A percentile compares a stretch with the other conserved stretches of the same genome.
These are phyloP conservation scores for Phytophthora europaea DNA, from an alignment of 352 stramenopile genomes.

Conservation along the genomic window DNA sequence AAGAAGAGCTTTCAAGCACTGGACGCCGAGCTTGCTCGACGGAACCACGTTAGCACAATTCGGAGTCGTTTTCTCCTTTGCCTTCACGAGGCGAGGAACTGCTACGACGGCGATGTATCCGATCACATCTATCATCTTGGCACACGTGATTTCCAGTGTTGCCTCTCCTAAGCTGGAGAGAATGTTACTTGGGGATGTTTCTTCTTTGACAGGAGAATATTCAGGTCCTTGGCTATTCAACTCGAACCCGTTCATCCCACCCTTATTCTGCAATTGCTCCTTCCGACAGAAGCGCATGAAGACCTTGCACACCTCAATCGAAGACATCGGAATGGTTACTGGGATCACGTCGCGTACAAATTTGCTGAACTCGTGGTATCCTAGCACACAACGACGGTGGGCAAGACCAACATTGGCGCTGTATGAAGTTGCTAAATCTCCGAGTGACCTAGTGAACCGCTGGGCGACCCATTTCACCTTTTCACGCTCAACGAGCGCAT, in stretches of 20 bases:
- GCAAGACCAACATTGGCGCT: slow-evolving; percentile 50
- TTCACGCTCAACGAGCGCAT: slow-evolving; percentile 37
- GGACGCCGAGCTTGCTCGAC: slow-evolving; percentile 43
- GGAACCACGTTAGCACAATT: slow-evolving; percentile 6
- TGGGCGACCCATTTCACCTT: slow-evolving; percentile 46
- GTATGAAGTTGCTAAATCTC: slow-evolving; percentile 57
- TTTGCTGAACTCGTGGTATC: slow-evolving; percentile 61
- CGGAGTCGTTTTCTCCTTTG: slow-evolving; percentile 28
- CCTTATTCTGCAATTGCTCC: slow-evolving; percentile 29
- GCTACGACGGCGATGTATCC: slow-evolving; percentile 43
- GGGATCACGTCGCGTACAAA: slow-evolving; percentile 66
- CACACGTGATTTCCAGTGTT: slow-evolving; percentile 25
- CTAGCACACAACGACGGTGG: slow-evolving; percentile 40
- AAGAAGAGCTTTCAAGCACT: slow-evolving; percentile 63
- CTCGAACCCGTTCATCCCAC: not conserved
- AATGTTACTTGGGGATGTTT: slow-evolving; percentile 8
- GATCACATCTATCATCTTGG: slow-evolving; percentile 31
- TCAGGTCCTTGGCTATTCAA: slow-evolving; percentile 16
- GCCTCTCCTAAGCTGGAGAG: slow-evolving; percentile 9
- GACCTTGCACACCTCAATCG: slow-evolving; percentile 58
- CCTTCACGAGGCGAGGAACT: slow-evolving; percentile 43
- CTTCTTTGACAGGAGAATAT: slow-evolving; percentile 24
- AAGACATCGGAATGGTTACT: slow-evolving; percentile 47
- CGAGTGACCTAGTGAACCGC: slow-evolving; percentile 53
- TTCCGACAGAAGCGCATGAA: slow-evolving; percentile 64